Base-by-base conservation (phyloP, 2,329 filamentous ascomycete genomes). In the Zasmidium angulare region DNA sequence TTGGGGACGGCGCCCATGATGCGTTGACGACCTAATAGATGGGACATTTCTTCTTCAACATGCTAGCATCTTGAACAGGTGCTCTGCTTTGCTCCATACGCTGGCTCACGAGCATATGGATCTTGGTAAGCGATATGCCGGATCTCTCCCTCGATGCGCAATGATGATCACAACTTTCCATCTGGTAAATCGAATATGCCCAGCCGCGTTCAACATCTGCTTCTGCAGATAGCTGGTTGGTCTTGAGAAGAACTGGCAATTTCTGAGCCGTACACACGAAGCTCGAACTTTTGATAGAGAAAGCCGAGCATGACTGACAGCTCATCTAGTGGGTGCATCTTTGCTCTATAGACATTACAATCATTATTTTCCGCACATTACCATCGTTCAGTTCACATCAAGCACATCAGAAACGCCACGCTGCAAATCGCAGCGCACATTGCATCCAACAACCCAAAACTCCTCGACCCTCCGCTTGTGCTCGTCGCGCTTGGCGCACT, bases 21-120 rank as follows among this genome's bases (percentile, higher is more conserved):
- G 75, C 78, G 84, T 77, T 83, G 85, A 86, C 84, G 84, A 88
- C 85, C 85, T 87, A 79, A 80, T 78, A 83, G 82, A 77, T 82
- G 84, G 80, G 75, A 86, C 84, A 86, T 54, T 47, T 48, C 50
- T 29, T 4, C 6, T 11, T 29, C 6, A 4, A 6, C 6, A 11
- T 11, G 4, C 6, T 23, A 22, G 47, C 47, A n/a, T n/a, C n/a
- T n/a, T n/a, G n/a, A n/a, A n/a, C n/a, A n/a, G n/a, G n/a, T n/a
- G n/a, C n/a, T n/a, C n/a, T n/a, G n/a, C n/a, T n/a, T 29, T 4
- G 26, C 26, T 29, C 6, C 26, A 6, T 4, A 11, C 26, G 4
- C 6, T 23, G 24, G 47, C 47, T 53, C 14, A 4, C 4, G 12
- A 14, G 36, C 36, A 43, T 19, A 10, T 17, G 6, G 3, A 3